These are phyloP conservation scores for Stachybotrys chartarum DNA, from an alignment of 2,329 filamentous ascomycete species.

Conservation along the genomic window DNA sequence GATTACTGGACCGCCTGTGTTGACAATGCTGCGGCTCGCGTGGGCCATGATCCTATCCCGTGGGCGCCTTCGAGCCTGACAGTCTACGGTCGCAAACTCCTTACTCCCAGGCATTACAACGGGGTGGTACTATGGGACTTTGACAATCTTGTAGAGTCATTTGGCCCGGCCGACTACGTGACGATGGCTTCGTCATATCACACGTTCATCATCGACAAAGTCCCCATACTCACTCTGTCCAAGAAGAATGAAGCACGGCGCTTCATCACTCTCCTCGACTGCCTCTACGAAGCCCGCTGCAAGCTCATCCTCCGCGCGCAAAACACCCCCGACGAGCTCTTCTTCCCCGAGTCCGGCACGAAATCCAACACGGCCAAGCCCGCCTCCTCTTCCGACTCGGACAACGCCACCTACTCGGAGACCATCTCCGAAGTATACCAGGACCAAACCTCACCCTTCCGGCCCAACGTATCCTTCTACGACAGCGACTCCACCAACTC, in stretches of 20 bases:
- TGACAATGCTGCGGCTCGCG: slow-evolving; percentile 14
- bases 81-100: slow-evolving; percentile 58
- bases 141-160: slow-evolving; percentile 55
- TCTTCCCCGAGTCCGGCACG: slow-evolving; percentile 58
- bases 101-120: slow-evolving; percentile 48
- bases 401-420: slow-evolving; percentile 34
- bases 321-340: slow-evolving; percentile 63
- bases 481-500: slow-evolving; percentile 35
- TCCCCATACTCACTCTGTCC: slow-evolving; percentile 58
- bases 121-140: slow-evolving; percentile 62
- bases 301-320: slow-evolving; percentile 64
- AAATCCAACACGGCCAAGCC: not conserved
- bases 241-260: slow-evolving; percentile 77
- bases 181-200: slow-evolving; percentile 74
- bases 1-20: slow-evolving; percentile 16
- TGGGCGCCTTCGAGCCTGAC: slow-evolving; percentile 38
- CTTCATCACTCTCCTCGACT: slow-evolving; percentile 75
- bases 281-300: slow-evolving; percentile 74
- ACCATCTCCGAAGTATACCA: slow-evolving; percentile 64
- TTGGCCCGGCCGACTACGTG: slow-evolving; percentile 78
- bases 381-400: slow-evolving; percentile 9
- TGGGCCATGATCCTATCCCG: slow-evolving; percentile 10
- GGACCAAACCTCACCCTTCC: slow-evolving; percentile 68
- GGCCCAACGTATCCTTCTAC: slow-evolving; percentile 70
- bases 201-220: slow-evolving; percentile 64